Conservation (phyloP, 2,329 filamentous ascomycete genomes). For the Aspergillus candidus region DNA sequence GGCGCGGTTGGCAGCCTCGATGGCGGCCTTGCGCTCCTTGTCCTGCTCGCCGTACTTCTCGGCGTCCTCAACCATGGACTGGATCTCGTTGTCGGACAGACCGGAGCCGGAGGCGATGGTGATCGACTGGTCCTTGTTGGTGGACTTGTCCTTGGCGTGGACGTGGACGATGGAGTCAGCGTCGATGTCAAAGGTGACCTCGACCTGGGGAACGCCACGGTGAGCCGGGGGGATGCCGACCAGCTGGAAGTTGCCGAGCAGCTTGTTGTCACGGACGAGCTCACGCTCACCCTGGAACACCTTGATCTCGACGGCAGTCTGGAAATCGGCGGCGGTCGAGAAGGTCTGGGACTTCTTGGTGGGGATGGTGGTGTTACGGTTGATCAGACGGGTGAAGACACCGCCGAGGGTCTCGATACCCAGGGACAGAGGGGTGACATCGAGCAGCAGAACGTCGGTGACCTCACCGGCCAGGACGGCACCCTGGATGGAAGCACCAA, state of each 20-base stretch:
- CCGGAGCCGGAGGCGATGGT: slow-evolving; percentile 97
- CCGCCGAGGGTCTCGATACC: slow-evolving; percentile 98
- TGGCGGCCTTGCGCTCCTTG: slow-evolving; percentile 93
- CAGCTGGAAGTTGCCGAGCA: slow-evolving; percentile 98
- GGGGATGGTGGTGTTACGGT: slow-evolving; percentile 97
- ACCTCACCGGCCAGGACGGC: slow-evolving; percentile 94
- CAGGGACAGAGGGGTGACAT: slow-evolving; percentile 91
- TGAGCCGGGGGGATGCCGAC: slow-evolving; percentile 94
- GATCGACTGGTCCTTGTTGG: slow-evolving; percentile 99
- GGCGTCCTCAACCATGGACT: slow-evolving; percentile 95
- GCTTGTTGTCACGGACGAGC: slow-evolving; percentile 97
- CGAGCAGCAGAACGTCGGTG: slow-evolving; percentile 89
- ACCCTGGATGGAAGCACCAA: slow-evolving; percentile 95
- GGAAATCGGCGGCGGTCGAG: slow-evolving; percentile 96
- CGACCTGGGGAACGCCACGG: slow-evolving; percentile 91
- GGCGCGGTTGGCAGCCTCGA: slow-evolving; percentile 94
- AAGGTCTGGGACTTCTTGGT: slow-evolving; percentile 99
- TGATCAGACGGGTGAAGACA: slow-evolving; percentile 97
- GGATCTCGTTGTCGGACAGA: slow-evolving; percentile 89
- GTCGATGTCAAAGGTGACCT: slow-evolving; percentile 98
- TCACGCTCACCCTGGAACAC: slow-evolving; percentile 99
- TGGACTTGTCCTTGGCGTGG: slow-evolving; percentile 97
- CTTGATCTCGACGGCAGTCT: slow-evolving; percentile 99
- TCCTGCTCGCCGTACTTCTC: slow-evolving; percentile 93
- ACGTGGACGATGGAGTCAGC: slow-evolving; percentile 97